Conservation (phyloP, 2,329 filamentous ascomycete genomes). For the Nemania bipapillata region DNA sequence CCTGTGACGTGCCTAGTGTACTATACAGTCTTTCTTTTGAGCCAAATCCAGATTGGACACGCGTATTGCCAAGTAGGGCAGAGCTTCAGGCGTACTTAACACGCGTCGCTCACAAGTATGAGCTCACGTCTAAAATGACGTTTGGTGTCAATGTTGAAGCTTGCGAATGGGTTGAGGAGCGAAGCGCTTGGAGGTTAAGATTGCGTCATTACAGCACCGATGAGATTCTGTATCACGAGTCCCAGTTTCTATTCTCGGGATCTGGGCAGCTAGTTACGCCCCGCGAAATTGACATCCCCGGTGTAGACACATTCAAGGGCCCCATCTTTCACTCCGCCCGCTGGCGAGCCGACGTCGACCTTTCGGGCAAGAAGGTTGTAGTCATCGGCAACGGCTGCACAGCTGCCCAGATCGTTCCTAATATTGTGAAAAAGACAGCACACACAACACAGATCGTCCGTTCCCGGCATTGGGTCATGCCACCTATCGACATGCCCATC, state of each 20-base stretch:
- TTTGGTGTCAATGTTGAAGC: no score
- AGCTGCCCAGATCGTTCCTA: slow-evolving; percentile 53
- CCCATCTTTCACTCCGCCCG: slow-evolving; percentile 52
- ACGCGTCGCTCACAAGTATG: no score
- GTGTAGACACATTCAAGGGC: slow-evolving; percentile 52
- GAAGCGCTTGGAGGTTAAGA: slow-evolving; percentile 31
- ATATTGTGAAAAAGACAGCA: slow-evolving; percentile 46
- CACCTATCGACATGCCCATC: slow-evolving; percentile 37
- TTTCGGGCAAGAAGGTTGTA: slow-evolving; percentile 50
- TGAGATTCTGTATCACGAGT: slow-evolving; percentile 39
- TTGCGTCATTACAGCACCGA: no score
- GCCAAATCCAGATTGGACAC: slow-evolving; percentile 2
- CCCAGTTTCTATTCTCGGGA: slow-evolving; percentile 46
- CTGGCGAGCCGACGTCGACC: slow-evolving; percentile 50
- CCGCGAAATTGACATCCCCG: slow-evolving; percentile 45
- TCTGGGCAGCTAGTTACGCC: slow-evolving; percentile 46
- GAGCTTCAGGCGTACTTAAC: no score
- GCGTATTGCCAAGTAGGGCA: slow-evolving; percentile 2
- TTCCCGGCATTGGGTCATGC: slow-evolving; percentile 44
- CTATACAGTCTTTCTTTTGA: slow-evolving; percentile 4
- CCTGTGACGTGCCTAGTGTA: neutral
- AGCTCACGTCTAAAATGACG: slow-evolving; percentile 3
- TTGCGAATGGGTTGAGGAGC: no score
- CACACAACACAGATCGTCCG: slow-evolving; percentile 47
- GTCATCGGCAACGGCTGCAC: slow-evolving; percentile 55